Percentiles rank a stretch among this genome's conserved stretches.
phyloP scores from a whole-genome alignment of 2,329 filamentous ascomycete species.

The Huntiella omanensis region DNA sequence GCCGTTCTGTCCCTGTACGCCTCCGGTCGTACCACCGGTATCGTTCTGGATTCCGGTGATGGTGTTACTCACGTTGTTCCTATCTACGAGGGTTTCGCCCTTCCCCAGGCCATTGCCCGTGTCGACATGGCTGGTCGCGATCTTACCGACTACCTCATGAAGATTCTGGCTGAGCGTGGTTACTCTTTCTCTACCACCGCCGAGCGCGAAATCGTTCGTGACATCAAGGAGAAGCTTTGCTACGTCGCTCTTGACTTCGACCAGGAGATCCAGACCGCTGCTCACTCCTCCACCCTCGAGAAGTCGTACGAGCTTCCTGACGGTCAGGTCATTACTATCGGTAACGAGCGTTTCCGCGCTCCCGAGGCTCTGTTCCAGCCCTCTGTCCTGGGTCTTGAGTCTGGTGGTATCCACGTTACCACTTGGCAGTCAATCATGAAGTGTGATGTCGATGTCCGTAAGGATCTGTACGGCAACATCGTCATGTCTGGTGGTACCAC shows the following conservation, averaged over 20 bases:
- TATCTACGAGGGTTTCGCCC: slow-evolving; percentile 99
- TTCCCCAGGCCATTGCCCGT: slow-evolving; percentile 99
- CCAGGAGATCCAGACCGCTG: slow-evolving; percentile 99
- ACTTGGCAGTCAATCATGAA: slow-evolving; percentile 99
- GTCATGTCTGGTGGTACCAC: slow-evolving; percentile 99
- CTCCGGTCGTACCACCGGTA: slow-evolving; percentile 99
- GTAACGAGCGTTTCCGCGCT: slow-evolving; percentile 99
- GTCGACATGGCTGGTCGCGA: slow-evolving; percentile 99
- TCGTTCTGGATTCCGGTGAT: slow-evolving; percentile 98
- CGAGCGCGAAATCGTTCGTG: slow-evolving; percentile 99
- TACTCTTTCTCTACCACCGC: slow-evolving; percentile 99
- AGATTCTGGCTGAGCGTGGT: slow-evolving; percentile 97
- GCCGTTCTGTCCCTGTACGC: slow-evolving; percentile 98
- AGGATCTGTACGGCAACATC: slow-evolving; percentile 99
- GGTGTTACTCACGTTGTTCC: slow-evolving; percentile 99
- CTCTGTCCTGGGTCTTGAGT: slow-evolving; percentile 93
- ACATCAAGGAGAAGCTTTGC: slow-evolving; percentile 99
- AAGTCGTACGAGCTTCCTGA: slow-evolving; percentile 99
- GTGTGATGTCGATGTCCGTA: slow-evolving; percentile 99
- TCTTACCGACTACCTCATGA: slow-evolving; percentile 99
- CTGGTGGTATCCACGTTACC: slow-evolving; percentile 96
- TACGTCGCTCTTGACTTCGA: slow-evolving; percentile 99
- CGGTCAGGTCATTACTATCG: slow-evolving; percentile 98
- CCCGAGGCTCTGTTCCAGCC: slow-evolving; percentile 99
- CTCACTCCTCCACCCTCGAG: slow-evolving; percentile 96